A percentile compares a stretch with the other conserved stretches of the same genome.
Evolutionary conservation across 2,329 filamentous ascomycete species (phyloP).

Genomic region (Xylaria sp.): DNA sequence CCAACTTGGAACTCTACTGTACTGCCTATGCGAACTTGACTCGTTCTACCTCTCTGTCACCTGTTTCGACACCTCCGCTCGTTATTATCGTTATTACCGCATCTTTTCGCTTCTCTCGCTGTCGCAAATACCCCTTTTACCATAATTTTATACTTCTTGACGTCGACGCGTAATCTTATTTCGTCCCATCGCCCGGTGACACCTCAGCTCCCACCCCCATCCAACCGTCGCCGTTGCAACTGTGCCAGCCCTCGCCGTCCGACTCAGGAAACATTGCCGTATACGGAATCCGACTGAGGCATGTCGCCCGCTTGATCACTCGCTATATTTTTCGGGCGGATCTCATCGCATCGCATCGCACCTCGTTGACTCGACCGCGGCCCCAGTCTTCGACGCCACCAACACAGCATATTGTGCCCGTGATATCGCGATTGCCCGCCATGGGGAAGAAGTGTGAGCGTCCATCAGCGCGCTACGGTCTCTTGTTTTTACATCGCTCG

Average conservation of each 20-base stretch:
- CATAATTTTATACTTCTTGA: constrained; percentile 33
- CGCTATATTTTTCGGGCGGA: neutral
- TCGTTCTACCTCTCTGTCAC: constrained; percentile 16
- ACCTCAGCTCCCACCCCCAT: constrained; percentile 2
- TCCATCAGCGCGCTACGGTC: neutral
- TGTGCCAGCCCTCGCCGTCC: neutral
- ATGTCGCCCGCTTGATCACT: constrained; percentile 27
- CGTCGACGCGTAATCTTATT: constrained; percentile 35
- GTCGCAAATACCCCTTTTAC: constrained; percentile 26
- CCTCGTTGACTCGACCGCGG: neutral
- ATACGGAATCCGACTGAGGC: neutral
- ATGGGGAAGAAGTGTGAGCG: constrained; percentile 49
- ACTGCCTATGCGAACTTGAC: constrained; percentile 15
- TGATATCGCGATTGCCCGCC: constrained; percentile 23
- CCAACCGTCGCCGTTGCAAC: neutral
- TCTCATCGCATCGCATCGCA: constrained; percentile 16
- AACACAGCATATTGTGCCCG: constrained; percentile 5
- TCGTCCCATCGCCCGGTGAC: neutral
- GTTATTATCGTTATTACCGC: constrained; percentile 33
- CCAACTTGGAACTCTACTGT: neutral
- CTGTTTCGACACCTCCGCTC: constrained; percentile 29
- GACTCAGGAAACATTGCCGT: constrained; percentile 1
- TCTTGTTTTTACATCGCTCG: constrained; percentile 11
- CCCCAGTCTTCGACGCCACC: neutral
- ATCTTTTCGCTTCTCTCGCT: constrained; percentile 33